Percentiles rank a stretch among this genome's conserved stretches.
Evolutionary conservation across 2,329 filamentous ascomycete genomes (phyloP).

Genomic region (Plectosphaerella plurivora): DNA sequence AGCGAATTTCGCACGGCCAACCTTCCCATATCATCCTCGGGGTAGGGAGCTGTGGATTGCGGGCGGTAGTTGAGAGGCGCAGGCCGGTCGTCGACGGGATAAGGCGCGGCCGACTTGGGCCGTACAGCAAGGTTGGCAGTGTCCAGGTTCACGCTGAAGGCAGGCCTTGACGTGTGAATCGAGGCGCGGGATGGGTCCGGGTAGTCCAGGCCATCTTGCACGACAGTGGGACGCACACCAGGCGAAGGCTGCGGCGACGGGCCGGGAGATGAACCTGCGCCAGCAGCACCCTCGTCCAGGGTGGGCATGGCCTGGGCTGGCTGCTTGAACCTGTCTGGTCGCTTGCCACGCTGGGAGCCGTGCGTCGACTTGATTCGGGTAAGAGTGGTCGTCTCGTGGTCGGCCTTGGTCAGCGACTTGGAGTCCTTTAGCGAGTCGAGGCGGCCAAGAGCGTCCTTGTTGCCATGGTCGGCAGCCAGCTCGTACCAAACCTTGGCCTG

Average conservation of each 20-base stretch:
- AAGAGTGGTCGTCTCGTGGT: constrained; percentile 90
- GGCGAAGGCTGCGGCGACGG: constrained; percentile 38
- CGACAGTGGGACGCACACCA: constrained; percentile 28
- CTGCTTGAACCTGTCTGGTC: constrained; percentile 55
- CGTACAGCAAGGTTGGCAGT: constrained; percentile 28
- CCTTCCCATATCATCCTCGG: constrained; percentile 46
- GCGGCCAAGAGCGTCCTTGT: constrained; percentile 78
- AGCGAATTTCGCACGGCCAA: constrained; percentile 44
- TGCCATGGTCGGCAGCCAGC: constrained; percentile 83
- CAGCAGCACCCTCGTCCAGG: constrained; percentile 32
- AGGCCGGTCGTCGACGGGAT: constrained; percentile 64
- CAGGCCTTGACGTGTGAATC: constrained; percentile 30
- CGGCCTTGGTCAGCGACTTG: constrained; percentile 79
- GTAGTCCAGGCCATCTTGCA: constrained; percentile 35
- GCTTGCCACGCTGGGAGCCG: constrained; percentile 60
- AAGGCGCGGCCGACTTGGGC: constrained; percentile 59
- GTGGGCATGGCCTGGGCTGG: constrained; percentile 38
- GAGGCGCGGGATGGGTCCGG: constrained; percentile 41
- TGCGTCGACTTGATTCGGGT: constrained; percentile 80
- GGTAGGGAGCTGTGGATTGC: constrained; percentile 46
- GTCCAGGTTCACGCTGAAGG: constrained; percentile 48
- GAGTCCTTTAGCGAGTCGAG: constrained; percentile 81
- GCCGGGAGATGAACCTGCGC: constrained; percentile 20
- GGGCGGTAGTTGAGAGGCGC: constrained; percentile 42
- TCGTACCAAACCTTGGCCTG: constrained; percentile 89